Conservation (phyloP, 371 early-diverging fungal species). For the Mucor mucedo region DNA sequence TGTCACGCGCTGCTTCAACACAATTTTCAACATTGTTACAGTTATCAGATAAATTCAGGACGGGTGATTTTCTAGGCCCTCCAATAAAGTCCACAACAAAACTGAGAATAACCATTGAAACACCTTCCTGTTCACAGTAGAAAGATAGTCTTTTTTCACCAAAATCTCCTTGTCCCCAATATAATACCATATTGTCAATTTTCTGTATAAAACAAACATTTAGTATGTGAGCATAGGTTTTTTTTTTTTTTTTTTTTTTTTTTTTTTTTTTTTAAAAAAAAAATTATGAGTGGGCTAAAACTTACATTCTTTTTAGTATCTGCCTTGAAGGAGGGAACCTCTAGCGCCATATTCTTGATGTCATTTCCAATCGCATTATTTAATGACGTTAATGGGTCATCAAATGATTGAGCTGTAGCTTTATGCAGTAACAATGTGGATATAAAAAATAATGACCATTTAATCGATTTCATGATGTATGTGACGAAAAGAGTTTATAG, state of each 20-base stretch:
- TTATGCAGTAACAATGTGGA: not conserved
- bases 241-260: not conserved
- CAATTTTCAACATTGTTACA: conserved; percentile 52
- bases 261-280: not conserved
- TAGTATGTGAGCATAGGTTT: too few species aligned
- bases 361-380: conserved; percentile 4
- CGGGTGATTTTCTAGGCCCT: conserved; percentile 39
- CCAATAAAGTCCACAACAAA: conserved; percentile 56
- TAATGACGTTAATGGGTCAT: not conserved
- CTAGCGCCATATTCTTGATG: not conserved
- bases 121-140: conserved; percentile 62
- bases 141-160: conserved; percentile 48
- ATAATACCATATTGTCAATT: conserved; percentile 29
- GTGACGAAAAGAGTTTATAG: not conserved
- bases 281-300: not conserved
- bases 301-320: not conserved
- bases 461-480: not conserved
- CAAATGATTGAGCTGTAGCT: not conserved
- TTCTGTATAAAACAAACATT: not conserved
- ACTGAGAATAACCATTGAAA: conserved; percentile 57
- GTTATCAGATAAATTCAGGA: conserved; percentile 61
- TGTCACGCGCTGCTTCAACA: conserved; percentile 58
- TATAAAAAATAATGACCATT: not conserved
- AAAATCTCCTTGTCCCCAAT: conserved; percentile 43
- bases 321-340: not conserved